Evolutionary conservation across 2,329 filamentous ascomycete species (phyloP), one percentile per base, ranked within the genome.

Genomic region (Diaporthe ilicicola): DNA sequence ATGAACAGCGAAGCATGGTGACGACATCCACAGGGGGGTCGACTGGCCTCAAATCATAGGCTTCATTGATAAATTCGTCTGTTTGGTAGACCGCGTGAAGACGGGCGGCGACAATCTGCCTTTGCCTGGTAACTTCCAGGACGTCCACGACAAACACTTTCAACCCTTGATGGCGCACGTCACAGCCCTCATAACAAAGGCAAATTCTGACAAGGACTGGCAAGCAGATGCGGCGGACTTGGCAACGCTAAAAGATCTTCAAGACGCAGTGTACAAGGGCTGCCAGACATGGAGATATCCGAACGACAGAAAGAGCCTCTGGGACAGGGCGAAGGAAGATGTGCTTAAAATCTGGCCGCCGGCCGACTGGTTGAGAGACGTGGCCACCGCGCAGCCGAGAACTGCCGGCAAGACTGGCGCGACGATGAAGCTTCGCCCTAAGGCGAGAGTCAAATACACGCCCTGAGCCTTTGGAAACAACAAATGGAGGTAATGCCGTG

Each of bases 1-100:
- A 9, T 13, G 22, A 22, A 51, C 32, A 68, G 53, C 66, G 32
- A 59, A 37, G 17, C 10, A 59, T n/a, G 53, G 53, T 7, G 15
- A 50, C 4, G 6, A 1, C 0, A 19, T 27, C 3, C 1, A 1
- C n/a, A 5, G 4, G 19, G 12, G n/a, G 2, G n/a, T 67, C 34
- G 65, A 67, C 65, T 67, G 53, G 65, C 51, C 51, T 8, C 2
- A 4, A 2, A 19, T 27, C 19, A 56, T 67, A 39, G 53, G 65
- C 24, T 7, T 48, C 13, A 67, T 67, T 9, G 53, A 67, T 32
- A 67, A 50, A 22, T 67, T 53, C 39, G 27, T 50, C 6, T 7
- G 22, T 15, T 19, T 59, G 22, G 15, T 3, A 12, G 53, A 67
- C 15, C 12, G 10, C 12, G 15, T 67, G 7, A 6, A 2, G 39